Percentiles rank a stretch among this genome's conserved stretches.
phyloP scores from a whole-genome alignment of 805 yeast genomes.

The Starmerella geochares region DNA sequence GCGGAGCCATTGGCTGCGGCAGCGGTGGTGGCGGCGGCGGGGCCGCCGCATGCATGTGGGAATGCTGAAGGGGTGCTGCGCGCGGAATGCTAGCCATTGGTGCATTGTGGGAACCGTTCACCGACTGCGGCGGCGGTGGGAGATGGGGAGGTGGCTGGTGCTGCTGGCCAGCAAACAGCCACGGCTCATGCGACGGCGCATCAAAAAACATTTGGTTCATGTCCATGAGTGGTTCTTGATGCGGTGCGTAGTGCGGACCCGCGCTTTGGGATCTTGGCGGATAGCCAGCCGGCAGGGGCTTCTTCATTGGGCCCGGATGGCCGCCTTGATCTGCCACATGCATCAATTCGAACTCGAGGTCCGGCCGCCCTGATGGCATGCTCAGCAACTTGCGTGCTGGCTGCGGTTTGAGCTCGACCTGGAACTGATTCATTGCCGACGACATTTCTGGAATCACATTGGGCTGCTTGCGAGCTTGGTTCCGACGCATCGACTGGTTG shows the following conservation, averaged over 20 bases:
- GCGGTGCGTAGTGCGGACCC: neutral
- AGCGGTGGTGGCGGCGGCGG: slow-evolving; percentile 6
- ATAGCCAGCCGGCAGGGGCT: neutral
- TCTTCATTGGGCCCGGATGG: neutral
- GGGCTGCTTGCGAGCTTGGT: slow-evolving; percentile 14
- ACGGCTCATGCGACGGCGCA: slow-evolving; percentile 1
- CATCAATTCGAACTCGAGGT: neutral
- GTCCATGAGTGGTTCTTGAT: neutral
- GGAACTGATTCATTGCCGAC: slow-evolving; percentile 29
- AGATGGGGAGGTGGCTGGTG: neutral
- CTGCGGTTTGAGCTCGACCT: slow-evolving; percentile 26
- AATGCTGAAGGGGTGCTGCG: neutral
- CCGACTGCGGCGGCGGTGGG: neutral
- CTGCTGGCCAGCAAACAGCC: neutral
- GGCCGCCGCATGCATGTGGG: neutral
- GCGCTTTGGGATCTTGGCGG: neutral
- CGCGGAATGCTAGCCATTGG: neutral
- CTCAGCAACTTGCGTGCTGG: neutral
- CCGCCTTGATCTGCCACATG: neutral
- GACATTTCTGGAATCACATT: slow-evolving; percentile 28
- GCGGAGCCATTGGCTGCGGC: neutral
- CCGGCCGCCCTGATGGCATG: neutral
- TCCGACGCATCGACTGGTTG: slow-evolving; percentile 13
- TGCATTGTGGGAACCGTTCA: no score
- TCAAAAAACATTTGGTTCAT: neutral